A percentile compares a stretch with the other conserved stretches of the same genome.
These are phyloP conservation scores for Magnaporthiopsis poae DNA, from an alignment of 2,329 filamentous ascomycete genomes.

Conservation along the genomic window DNA sequence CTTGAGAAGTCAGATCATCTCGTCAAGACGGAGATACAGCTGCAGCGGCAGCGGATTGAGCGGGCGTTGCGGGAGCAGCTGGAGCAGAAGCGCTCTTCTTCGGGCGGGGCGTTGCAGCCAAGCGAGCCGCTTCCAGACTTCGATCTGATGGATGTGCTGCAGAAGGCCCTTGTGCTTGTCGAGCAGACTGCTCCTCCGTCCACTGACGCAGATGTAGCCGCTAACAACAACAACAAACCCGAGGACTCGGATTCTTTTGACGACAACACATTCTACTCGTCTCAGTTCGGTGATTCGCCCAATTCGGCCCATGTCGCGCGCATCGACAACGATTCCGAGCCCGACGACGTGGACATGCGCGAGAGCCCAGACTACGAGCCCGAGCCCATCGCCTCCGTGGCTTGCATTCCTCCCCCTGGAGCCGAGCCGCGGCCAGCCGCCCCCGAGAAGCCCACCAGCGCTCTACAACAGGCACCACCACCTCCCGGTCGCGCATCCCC, in stretches of 20 bases:
- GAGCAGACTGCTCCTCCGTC: conserved; percentile 53
- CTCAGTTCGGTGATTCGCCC: conserved; percentile 76
- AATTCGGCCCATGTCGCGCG: conserved; percentile 40
- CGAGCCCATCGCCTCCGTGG: conserved; percentile 16
- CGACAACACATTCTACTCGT: conserved; percentile 92
- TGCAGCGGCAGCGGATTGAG: conserved; percentile 75
- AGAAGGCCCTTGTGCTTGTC: conserved; percentile 60
- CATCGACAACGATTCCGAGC: conserved; percentile 35
- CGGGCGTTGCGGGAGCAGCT: conserved; percentile 65
- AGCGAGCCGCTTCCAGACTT: conserved; percentile 52
- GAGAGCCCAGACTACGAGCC: conserved; percentile 27
- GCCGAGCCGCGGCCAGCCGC: neutral
- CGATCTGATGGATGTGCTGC: conserved; percentile 63
- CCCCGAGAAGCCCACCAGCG: neutral
- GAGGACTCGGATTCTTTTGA: conserved; percentile 70
- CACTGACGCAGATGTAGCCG: conserved; percentile 43
- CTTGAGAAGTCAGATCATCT: conserved; percentile 79
- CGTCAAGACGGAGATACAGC: conserved; percentile 68
- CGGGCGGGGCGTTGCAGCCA: conserved; percentile 32
- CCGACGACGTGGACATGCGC: conserved; percentile 28
- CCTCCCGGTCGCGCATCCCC: neutral
- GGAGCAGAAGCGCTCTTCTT: conserved; percentile 46
- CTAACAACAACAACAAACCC: conserved; percentile 28
- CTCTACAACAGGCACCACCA: neutral
- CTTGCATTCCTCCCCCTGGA: conserved; percentile 15